Base-by-base conservation (phyloP, 495 filamentous ascomycete genomes). In the Gamarada debralockiae region DNA sequence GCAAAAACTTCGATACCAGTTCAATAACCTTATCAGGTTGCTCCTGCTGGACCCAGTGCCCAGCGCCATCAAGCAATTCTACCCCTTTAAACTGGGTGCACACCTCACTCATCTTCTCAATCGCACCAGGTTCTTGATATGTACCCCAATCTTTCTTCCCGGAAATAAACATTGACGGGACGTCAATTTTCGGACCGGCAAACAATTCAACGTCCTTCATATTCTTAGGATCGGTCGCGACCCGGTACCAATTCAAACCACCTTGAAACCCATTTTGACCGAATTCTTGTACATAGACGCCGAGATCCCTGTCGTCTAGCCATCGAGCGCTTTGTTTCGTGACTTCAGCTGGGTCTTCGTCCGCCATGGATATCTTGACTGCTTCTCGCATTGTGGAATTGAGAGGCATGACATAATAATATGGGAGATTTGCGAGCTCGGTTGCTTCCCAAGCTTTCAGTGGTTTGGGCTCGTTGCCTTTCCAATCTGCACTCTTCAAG, bases 31-130 rank as follows among this genome's bases (percentile, higher is more conserved):
- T 72, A 55, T 79, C 72, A 2, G 82, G 78, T 60, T 78, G 65
- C 65, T 86, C 84, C 63, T 87, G 83, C 55, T 83, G 80, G 17
- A 82, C 73, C 83, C 83, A 87, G 69, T 86, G 83, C 14, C 81
- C 82, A 33, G 78, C 82, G 0, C 77, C 71, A 44, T 84, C 74
- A 23, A 87, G 65, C 41, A 82, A 43, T 52, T 62, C 73, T 29
- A 69, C 60, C 10, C 75, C 70, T 50, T 72, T 67, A 50, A 81
- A 83, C 53, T 75, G 71, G n/a, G 64, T 67, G 57, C 73, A 79
- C 1, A 73, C 70, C 44, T 74, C 70, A 13, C 61, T 65, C 68
- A 85, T 82, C 37, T 72, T 72, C 58, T 85, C 79, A 15, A 87
- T 50, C 13, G 76, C 81, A 4, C 80, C 80, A 3, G 82, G 82